A percentile compares a stretch with the other conserved stretches of the same genome.
Evolutionary conservation across 768 basidiomycete genomes (phyloP).

Genomic region (Auriscalpium microsporum): DNA sequence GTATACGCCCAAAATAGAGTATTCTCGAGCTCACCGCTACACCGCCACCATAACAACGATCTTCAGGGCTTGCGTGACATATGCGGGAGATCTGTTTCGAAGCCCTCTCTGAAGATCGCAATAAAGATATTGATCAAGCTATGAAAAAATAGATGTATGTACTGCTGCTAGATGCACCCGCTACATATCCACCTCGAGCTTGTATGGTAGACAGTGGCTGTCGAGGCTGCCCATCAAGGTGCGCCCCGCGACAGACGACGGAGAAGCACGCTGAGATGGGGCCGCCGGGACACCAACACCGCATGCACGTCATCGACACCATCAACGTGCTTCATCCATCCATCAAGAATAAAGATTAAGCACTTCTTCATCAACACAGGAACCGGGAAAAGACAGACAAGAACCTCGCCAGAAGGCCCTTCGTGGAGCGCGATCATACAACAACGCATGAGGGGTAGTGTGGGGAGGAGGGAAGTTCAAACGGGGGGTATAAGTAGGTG

Average conservation of each 20-base stretch:
- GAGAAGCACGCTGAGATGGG: not conserved
- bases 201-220: no score
- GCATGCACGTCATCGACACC: not conserved
- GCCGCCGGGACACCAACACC: constrained; percentile 2
- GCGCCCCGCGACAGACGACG: not conserved
- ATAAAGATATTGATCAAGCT: not conserved
- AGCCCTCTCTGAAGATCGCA: not conserved
- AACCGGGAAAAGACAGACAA: not conserved
- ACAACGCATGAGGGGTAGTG: not conserved
- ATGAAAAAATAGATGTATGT: not conserved
- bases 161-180: no score
- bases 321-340: not conserved
- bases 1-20: no score
- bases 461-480: not conserved
- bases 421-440: not conserved
- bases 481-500: not conserved
- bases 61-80: not conserved
- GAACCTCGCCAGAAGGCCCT: not conserved
- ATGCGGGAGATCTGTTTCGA: not conserved
- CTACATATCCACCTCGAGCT: no score
- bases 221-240: no score
- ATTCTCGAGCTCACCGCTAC: no score
- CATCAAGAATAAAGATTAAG: not conserved
- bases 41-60: no score
- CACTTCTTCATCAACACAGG: not conserved